phyloP scores from a whole-genome alignment of 768 basidiomycete genomes.

The Nevesoporus exiguus region DNA sequence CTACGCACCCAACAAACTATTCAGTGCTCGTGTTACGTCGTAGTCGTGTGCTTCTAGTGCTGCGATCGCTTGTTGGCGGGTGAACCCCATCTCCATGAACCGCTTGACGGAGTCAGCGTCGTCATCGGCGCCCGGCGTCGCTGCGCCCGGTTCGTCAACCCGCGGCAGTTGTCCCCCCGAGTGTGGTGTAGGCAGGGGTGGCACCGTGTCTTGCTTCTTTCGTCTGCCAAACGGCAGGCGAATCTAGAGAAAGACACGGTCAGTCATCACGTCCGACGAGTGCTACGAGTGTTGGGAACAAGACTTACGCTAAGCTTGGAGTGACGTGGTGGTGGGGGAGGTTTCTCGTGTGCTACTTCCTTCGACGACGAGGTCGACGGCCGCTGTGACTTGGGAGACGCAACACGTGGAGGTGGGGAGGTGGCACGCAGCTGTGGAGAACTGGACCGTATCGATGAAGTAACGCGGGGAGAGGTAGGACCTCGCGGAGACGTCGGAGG shows the following conservation, averaged over 20 bases:
- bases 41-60: conserved; percentile 85
- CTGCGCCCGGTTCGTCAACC: conserved; percentile 39
- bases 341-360: conserved; percentile 51
- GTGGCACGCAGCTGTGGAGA: conserved; percentile 42
- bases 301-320: conserved; percentile 75
- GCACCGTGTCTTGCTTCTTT: conserved; percentile 59
- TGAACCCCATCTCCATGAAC: conserved; percentile 89
- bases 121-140: conserved; percentile 58
- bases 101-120: conserved; percentile 77
- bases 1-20: conserved; percentile 56
- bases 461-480: conserved; percentile 29
- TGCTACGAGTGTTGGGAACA: not conserved
- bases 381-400: conserved; percentile 54
- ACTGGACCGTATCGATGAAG: conserved; percentile 26
- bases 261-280: not conserved
- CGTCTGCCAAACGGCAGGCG: conserved; percentile 77
- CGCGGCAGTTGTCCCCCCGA: conserved; percentile 39
- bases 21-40: conserved; percentile 74
- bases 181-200: conserved; percentile 38
- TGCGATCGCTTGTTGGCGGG: conserved; percentile 70
- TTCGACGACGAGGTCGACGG: conserved; percentile 56
- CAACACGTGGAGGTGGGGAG: conserved; percentile 49
- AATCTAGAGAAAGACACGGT: conserved; percentile 39
- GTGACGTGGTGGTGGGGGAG: conserved; percentile 50
- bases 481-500: conserved; percentile 40